These are phyloP conservation scores for Phytophthora quininea DNA, from an alignment of 352 stramenopile species.

Conservation along the genomic window DNA sequence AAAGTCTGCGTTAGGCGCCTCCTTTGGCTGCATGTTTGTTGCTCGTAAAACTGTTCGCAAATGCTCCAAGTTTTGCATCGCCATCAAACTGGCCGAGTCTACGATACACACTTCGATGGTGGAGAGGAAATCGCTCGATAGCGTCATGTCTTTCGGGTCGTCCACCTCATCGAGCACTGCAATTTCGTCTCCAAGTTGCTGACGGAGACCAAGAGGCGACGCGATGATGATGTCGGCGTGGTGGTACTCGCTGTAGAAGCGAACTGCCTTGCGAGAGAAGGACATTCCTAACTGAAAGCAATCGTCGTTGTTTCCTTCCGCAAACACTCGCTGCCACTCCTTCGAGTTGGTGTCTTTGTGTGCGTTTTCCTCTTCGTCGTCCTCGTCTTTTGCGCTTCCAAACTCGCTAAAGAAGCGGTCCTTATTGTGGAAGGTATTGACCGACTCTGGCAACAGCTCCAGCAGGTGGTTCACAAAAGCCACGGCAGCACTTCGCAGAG, in stretches of 20 bases:
- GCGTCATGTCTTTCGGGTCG: conserved; percentile 32
- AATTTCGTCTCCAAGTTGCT: conserved; percentile 75
- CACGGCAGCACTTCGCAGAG: conserved; percentile 65
- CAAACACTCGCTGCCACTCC: conserved; percentile 80
- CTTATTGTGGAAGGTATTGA: conserved; percentile 78
- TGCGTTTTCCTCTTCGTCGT: conserved; percentile 19
- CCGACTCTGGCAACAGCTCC: conserved; percentile 57
- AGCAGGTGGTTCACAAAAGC: conserved; percentile 73
- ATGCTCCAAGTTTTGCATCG: conserved; percentile 87
- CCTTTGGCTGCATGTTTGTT: conserved; percentile 66
- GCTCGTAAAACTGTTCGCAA: conserved; percentile 66
- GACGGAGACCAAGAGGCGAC: conserved; percentile 69
- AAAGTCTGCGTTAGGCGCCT: conserved; percentile 79
- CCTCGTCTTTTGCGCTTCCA: conserved; percentile 31
- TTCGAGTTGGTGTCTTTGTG: conserved; percentile 44
- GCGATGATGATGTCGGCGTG: conserved; percentile 79
- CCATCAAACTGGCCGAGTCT: conserved; percentile 76
- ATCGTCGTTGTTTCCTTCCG: conserved; percentile 81
- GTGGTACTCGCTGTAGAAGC: conserved; percentile 83
- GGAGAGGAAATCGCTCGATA: conserved; percentile 75
- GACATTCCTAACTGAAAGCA: conserved; percentile 80
- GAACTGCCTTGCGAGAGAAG: conserved; percentile 66
- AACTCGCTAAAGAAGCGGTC: conserved; percentile 78
- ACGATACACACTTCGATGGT: conserved; percentile 85
- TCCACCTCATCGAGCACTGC: conserved; percentile 43